These are phyloP conservation scores for Hygrophoropsis aurantiaca DNA, from an alignment of 768 basidiomycete species.

Conservation along the genomic window DNA sequence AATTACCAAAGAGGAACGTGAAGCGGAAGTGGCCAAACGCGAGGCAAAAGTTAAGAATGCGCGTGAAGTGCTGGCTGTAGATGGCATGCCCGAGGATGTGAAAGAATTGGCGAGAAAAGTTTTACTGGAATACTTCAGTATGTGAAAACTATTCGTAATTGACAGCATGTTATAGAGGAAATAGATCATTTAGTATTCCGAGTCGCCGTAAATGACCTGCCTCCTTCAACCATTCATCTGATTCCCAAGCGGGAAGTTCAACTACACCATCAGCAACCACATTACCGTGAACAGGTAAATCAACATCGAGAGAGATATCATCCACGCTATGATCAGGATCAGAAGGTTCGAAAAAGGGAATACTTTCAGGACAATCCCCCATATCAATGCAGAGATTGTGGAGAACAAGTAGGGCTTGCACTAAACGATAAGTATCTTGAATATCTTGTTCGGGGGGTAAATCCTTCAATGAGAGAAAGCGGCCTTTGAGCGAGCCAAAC, in stretches of 20 bases:
- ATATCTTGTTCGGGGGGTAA: constrained; percentile 15
- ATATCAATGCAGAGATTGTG: constrained; percentile 23
- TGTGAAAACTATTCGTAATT: neutral
- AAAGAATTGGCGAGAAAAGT: neutral
- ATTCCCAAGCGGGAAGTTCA: constrained; percentile 5
- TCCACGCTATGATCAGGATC: neutral
- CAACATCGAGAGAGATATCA: neutral
- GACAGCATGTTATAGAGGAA: neutral
- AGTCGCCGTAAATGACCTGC: neutral
- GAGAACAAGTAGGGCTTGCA: constrained; percentile 21
- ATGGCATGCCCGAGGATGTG: neutral
- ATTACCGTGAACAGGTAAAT: neutral
- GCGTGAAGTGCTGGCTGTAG: neutral
- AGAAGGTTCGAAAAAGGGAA: constrained; percentile 3
- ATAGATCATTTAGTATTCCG: constrained; percentile 9
- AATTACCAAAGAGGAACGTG: too few species aligned
- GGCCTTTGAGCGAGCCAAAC: constrained; percentile 29
- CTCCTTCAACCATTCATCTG: constrained; percentile 9
- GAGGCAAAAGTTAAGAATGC: constrained; percentile 2
- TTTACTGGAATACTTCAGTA: neutral
- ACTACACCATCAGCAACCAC: neutral
- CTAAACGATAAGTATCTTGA: constrained; percentile 15
- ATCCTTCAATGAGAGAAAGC: constrained; percentile 18
- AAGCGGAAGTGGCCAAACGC: too few species aligned
- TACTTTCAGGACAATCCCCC: constrained; percentile 13